Evolutionary conservation across 2,329 filamentous ascomycete genomes (phyloP).

Genomic region (Ascochyta koolunga): DNA sequence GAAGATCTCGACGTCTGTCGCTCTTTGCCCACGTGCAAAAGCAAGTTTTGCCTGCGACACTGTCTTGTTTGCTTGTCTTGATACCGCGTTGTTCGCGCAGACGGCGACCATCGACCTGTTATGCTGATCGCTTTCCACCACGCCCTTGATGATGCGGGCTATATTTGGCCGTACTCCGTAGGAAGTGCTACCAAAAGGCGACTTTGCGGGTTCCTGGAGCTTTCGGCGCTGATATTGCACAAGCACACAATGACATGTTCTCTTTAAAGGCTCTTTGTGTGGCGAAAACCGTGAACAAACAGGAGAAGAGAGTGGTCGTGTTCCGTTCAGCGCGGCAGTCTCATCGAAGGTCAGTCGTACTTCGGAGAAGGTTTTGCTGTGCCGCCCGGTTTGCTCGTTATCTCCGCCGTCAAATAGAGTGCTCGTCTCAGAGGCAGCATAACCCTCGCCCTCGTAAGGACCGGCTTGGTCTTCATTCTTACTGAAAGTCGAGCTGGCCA

Average conservation of each 20-base stretch:
- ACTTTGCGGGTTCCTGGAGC: neutral
- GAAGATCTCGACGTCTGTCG: conserved; percentile 23
- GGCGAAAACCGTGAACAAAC: neutral
- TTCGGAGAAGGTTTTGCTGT: conserved; percentile 9
- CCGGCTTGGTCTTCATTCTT: neutral
- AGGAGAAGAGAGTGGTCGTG: conserved; percentile 3
- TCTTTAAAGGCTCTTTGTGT: neutral
- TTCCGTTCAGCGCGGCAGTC: neutral
- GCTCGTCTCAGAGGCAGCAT: conserved; percentile 25
- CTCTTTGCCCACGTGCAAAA: conserved; percentile 23
- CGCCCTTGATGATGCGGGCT: conserved; percentile 2
- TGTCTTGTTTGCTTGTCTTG: conserved; percentile 10
- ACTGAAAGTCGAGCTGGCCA: neutral
- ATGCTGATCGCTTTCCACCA: neutral
- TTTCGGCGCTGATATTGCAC: conserved; percentile 24
- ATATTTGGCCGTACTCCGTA: conserved; percentile 26
- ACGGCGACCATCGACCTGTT: conserved; percentile 30
- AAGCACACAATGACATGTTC: conserved; percentile 24
- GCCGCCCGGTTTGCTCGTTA: neutral
- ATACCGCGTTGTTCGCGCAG: conserved; percentile 25
- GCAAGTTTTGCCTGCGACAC: conserved; percentile 30
- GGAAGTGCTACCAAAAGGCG: conserved; percentile 14
- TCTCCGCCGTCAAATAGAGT: conserved; percentile 28
- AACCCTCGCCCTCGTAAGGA: conserved; percentile 6
- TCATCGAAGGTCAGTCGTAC: conserved; percentile 8